phyloP scores from a whole-genome alignment of 768 basidiomycete genomes.

The Kwoniella botswanensis region DNA sequence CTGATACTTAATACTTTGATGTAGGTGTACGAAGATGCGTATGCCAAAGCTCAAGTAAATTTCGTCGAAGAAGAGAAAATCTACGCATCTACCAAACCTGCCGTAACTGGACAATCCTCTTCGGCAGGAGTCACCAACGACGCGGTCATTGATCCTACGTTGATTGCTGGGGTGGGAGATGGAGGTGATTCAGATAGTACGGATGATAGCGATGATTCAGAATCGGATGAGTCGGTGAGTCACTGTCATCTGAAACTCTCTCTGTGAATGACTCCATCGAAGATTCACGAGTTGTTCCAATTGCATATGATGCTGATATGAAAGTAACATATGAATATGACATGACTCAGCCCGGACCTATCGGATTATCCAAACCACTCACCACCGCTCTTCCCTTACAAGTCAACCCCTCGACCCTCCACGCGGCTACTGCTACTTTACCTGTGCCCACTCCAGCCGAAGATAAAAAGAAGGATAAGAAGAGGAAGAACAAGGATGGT shows the following conservation, averaged over 20 bases:
- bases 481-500: slow-evolving; percentile 31
- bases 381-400: slow-evolving; percentile 1
- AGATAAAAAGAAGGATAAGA: slow-evolving; percentile 25
- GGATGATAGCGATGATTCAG: slow-evolving; percentile 26
- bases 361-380: background rate
- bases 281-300: too few species aligned
- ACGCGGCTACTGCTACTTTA: slow-evolving; percentile 14
- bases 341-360: background rate
- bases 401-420: slow-evolving; percentile 13
- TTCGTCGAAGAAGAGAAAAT: slow-evolving; percentile 68
- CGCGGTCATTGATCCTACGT: slow-evolving; percentile 12
- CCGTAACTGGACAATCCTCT: background rate
- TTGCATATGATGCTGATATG: background rate
- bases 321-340: background rate
- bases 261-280: background rate
- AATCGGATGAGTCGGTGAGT: slow-evolving; percentile 25
- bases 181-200: background rate
- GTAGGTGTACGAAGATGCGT: slow-evolving; percentile 61
- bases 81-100: slow-evolving; percentile 14
- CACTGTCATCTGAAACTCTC: background rate
- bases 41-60: slow-evolving; percentile 67
- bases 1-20: too few species aligned
- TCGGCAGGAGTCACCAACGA: background rate
- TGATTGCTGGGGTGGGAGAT: slow-evolving; percentile 2
- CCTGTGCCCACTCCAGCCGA: background rate